Conservation (phyloP, 1,284 basidiomycete genomes). For the Wallemia mellicola region DNA sequence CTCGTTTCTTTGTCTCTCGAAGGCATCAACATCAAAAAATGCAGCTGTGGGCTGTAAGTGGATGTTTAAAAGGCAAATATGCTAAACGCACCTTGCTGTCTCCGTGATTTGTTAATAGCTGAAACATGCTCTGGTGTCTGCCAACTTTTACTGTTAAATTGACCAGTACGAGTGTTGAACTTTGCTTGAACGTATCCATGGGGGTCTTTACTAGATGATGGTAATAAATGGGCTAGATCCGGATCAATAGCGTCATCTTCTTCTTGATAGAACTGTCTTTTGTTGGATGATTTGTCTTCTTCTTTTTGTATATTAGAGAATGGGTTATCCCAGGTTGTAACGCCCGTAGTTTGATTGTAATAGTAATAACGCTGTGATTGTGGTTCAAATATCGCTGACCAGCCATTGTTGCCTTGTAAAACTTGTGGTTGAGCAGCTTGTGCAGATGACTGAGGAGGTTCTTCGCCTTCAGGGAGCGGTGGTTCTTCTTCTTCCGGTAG, state of each 20-base stretch:
- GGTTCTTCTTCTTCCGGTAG: background rate
- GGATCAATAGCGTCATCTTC: constrained; percentile 23
- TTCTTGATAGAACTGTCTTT: background rate
- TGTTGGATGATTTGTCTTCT: background rate
- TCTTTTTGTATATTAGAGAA: constrained; percentile 19
- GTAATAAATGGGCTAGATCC: constrained; percentile 47
- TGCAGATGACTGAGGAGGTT: background rate
- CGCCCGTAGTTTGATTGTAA: constrained; percentile 41
- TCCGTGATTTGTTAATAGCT: constrained; percentile 22
- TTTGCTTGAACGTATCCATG: constrained; percentile 24
- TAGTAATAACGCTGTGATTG: constrained; percentile 38
- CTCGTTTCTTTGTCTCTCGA: constrained; percentile 38
- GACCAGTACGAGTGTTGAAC: constrained; percentile 58
- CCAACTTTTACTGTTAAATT: constrained; percentile 23
- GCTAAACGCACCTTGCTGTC: constrained; percentile 46
- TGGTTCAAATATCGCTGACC: background rate
- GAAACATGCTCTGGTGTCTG: constrained; percentile 12
- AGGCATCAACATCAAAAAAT: constrained; percentile 57
- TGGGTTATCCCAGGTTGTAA: constrained; percentile 71
- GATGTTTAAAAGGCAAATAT: constrained; percentile 53
- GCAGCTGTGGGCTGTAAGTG: constrained; percentile 25
- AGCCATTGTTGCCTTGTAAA: background rate
- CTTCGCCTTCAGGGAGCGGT: background rate
- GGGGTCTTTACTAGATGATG: constrained; percentile 23
- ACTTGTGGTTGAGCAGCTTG: background rate